Base-by-base conservation (phyloP, 805 yeast genomes). In the baker's yeast (Saccharomyces cerevisiae) region DNA sequence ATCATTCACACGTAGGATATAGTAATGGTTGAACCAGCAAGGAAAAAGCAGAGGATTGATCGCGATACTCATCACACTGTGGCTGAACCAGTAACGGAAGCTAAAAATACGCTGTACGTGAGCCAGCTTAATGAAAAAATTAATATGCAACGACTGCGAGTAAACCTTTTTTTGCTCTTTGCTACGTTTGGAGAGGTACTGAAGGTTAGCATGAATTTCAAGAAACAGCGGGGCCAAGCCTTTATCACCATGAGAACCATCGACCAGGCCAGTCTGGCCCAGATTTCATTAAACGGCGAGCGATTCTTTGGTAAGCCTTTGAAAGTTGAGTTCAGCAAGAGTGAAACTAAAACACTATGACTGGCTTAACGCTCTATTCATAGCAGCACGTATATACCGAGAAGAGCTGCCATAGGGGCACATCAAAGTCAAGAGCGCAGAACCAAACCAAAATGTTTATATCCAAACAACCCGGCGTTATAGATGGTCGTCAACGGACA, bases 161-260 rank as follows among this genome's bases (percentile, higher is more conserved):
- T 79, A 52, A 79, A 79, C 59, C 69, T 87, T 11, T 84, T 79
- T 61, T 61, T 85, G 21, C 63, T 85, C 5, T 84, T 84, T 59
- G 72, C 84, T 13, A 77, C 83, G 0, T 84, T 76, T 65, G 90
- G 89, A 0, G 89, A 84, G 62, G 79, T 87, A 2, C 63, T 85
- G 4, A 77, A 79, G 10, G 73, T 87, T 10, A 67, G 74, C 49
- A 64, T 77, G 27, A 73, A 75, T 51, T 66, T 74, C 41, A 73
- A 73, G 53, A 76, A 72, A 54, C 68, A 76, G 58, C 72, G 87
- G 53, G 90, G 89, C 0, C 89, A 84, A 62, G 90, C 89, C 0
- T 86, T 84, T 71, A 67, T 85, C 2, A 71, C 79, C 1, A 75
- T 83, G 58, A 73, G 78, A 32, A 75, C 77, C 26, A 55, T 72